A percentile compares a stretch with the other conserved stretches of the same genome.
Conservation (phyloP, 2,329 filamentous ascomycete species). For the Diaporthe velutina region DNA sequence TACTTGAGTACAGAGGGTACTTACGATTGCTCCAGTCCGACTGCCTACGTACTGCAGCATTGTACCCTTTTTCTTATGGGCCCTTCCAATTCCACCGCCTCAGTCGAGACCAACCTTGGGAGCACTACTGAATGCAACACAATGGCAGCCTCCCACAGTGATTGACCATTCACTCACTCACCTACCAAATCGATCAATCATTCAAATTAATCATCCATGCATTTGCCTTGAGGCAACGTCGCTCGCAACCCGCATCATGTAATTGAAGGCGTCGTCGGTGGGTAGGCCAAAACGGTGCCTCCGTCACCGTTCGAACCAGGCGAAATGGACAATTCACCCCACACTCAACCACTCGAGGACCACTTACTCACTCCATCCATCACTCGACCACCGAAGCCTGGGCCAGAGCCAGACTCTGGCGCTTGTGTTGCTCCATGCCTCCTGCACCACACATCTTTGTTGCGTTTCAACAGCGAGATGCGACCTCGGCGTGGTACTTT, state of each 20-base stretch:
- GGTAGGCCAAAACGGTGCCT: conserved; percentile 1
- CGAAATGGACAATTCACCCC: neutral
- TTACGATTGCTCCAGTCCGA: conserved; percentile 8
- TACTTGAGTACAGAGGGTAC: neutral
- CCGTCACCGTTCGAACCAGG: neutral
- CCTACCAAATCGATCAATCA: neutral
- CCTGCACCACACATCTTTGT: neutral
- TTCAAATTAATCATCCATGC: neutral
- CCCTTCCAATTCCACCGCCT: neutral
- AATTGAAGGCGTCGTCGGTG: neutral
- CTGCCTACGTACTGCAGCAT: neutral
- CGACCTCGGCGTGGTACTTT: conserved; percentile 13
- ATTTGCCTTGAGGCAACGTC: neutral
- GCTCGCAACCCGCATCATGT: neutral
- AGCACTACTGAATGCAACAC: neutral
- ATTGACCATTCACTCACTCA: conserved; percentile 2
- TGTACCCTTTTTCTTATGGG: neutral
- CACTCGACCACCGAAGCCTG: neutral
- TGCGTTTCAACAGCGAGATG: conserved; percentile 1
- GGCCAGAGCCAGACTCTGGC: neutral
- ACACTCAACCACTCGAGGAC: neutral
- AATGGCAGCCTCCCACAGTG: neutral
- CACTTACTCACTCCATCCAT: neutral
- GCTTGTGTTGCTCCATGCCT: neutral
- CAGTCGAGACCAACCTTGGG: neutral